These are phyloP conservation scores for Apiospora arundinis DNA, from an alignment of 2,329 filamentous ascomycete genomes.

Conservation along the genomic window DNA sequence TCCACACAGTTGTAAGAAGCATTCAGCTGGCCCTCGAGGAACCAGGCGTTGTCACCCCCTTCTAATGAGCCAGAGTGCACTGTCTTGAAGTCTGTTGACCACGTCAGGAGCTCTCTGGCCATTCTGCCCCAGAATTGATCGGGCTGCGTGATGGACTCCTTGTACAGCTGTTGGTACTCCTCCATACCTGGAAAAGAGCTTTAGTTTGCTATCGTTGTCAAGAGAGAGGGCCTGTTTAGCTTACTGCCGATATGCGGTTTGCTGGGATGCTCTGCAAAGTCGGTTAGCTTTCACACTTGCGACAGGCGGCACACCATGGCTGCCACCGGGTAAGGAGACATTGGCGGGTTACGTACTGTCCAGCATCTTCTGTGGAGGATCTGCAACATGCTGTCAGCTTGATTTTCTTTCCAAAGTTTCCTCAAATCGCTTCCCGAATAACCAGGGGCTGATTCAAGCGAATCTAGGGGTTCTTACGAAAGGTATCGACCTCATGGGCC, in stretches of 20 bases:
- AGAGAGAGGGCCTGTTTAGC: conserved; percentile 35
- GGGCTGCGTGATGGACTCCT: conserved; percentile 88
- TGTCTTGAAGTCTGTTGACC: conserved; percentile 91
- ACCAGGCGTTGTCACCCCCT: conserved; percentile 91
- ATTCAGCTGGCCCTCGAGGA: conserved; percentile 90
- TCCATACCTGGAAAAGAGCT: conserved; percentile 57
- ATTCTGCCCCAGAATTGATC: conserved; percentile 87
- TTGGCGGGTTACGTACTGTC: conserved; percentile 59
- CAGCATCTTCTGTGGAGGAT: conserved; percentile 71
- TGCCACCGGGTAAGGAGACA: conserved; percentile 8
- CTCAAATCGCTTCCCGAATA: neutral
- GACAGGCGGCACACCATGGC: neutral
- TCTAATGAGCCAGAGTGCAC: conserved; percentile 78
- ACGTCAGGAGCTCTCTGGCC: conserved; percentile 88
- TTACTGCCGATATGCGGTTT: conserved; percentile 71
- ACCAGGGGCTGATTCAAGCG: neutral
- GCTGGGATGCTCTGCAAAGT: conserved; percentile 66
- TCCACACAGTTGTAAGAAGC: conserved; percentile 98
- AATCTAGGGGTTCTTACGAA: conserved; percentile 55
- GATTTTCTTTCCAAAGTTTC: conserved; percentile 32
- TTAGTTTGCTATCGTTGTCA: conserved; percentile 33
- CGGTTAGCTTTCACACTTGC: conserved; percentile 33
- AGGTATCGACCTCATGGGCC: conserved; percentile 79
- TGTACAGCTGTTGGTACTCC: conserved; percentile 72
- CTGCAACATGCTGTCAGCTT: conserved; percentile 43